A percentile compares a stretch with the other conserved stretches of the same genome.
phyloP scores from a whole-genome alignment of 257 asterid species.

The Haberlea rhodopensis region DNA sequence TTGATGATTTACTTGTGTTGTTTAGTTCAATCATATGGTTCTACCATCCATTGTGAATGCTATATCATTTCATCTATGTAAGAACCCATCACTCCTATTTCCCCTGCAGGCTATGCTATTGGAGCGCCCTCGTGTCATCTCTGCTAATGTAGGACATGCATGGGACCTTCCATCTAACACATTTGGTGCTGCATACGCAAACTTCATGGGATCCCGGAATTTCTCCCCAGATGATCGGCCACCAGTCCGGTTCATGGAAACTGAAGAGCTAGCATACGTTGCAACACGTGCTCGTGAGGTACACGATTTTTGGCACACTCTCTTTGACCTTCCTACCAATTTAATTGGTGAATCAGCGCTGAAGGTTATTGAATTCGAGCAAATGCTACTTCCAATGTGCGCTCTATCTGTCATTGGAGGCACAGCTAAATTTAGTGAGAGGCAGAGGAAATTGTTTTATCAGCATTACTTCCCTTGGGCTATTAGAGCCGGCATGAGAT shows the following conservation, averaged over 20 bases:
- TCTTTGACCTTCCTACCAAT: slow-evolving; percentile 85
- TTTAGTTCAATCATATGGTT: background rate
- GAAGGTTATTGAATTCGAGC: slow-evolving; percentile 91
- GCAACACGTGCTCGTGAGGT: slow-evolving; percentile 98
- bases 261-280: slow-evolving; percentile 84
- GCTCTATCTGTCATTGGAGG: slow-evolving; percentile 84
- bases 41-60: background rate
- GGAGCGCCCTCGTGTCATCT: slow-evolving; percentile 89
- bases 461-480: slow-evolving; percentile 98
- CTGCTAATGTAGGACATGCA: slow-evolving; percentile 76
- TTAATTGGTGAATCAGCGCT: slow-evolving; percentile 87
- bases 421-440: slow-evolving; percentile 68
- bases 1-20: background rate
- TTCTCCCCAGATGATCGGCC: slow-evolving; percentile 96
- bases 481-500: slow-evolving; percentile 64
- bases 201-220: slow-evolving; percentile 89
- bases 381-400: slow-evolving; percentile 96
- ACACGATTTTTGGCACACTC: slow-evolving; percentile 96
- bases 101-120: slow-evolving; percentile 53
- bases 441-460: slow-evolving; percentile 74
- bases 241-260: slow-evolving; percentile 94
- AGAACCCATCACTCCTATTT: background rate
- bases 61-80: background rate
- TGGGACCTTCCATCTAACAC: slow-evolving; percentile 94
- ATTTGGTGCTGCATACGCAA: slow-evolving; percentile 94